These are phyloP conservation scores for Penicillium sp. DNA, from an alignment of 2,329 filamentous ascomycete genomes.

Conservation along the genomic window DNA sequence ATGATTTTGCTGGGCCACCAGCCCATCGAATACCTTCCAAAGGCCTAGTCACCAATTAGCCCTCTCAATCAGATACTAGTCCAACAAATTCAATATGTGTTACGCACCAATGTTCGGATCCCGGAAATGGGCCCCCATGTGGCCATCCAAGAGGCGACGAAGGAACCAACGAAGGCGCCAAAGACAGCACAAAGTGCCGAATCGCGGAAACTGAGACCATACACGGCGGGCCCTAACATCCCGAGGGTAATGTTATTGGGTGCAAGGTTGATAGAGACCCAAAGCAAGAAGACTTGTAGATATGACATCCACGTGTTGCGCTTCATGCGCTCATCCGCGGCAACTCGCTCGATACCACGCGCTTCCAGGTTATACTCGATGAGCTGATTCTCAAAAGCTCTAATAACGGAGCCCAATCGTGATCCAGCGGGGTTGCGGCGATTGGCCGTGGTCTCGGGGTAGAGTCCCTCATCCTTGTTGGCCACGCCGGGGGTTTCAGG, in stretches of 20 bases:
- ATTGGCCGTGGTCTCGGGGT: constrained; percentile 9
- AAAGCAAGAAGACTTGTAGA: constrained; percentile 56
- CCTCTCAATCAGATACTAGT: not conserved
- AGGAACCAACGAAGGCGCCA: constrained; percentile 54
- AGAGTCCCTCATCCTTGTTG: constrained; percentile 18
- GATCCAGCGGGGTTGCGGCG: constrained; percentile 20
- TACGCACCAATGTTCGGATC: constrained; percentile 57
- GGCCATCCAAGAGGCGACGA: constrained; percentile 58
- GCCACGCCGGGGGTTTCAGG: constrained; percentile 11
- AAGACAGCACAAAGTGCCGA: constrained; percentile 56
- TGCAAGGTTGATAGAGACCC: constrained; percentile 62
- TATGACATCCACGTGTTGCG: constrained; percentile 52
- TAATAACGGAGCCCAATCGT: constrained; percentile 31
- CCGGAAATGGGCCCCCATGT: constrained; percentile 61
- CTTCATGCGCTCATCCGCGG: constrained; percentile 53
- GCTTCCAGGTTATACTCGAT: constrained; percentile 53
- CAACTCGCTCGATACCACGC: constrained; percentile 59
- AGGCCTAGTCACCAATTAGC: constrained; percentile 39
- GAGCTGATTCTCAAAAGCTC: constrained; percentile 40
- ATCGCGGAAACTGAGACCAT: constrained; percentile 57
- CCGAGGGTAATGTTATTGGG: constrained; percentile 64
- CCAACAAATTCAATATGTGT: not conserved
- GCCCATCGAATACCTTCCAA: constrained; percentile 61
- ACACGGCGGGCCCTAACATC: constrained; percentile 60
- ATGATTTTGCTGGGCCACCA: constrained; percentile 65